Evolutionary conservation across 768 basidiomycete species (phyloP), one percentile per base, ranked within the genome.

Genomic region (Botryobasidium botryosum): DNA sequence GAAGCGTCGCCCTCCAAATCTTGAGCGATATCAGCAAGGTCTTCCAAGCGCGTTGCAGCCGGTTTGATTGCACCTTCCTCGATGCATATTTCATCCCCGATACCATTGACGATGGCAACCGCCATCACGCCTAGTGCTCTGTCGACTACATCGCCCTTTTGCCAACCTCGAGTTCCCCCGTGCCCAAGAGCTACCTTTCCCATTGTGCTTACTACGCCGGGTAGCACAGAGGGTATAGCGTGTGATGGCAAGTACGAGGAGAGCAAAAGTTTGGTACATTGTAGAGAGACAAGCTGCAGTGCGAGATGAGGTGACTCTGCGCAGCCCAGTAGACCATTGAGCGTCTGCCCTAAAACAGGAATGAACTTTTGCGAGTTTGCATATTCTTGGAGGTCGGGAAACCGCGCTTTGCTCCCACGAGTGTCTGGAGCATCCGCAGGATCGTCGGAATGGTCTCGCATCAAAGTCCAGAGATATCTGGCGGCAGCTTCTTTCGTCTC

Each of bases 401-500:
- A 59, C 44, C 51, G 42, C 7, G 35, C 61, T n/a, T 23, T 46
- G 43, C 33, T 23, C 8, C 10, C 32, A 23, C 1, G 5, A 3
- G 17, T 6, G 39, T 10, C 18, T 40, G 32, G 32, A 10, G 31
- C 40, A n/a, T 42, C 41, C 2, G 50, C 62, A 7, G 57, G 52
- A 10, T 55, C 57, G 46, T 75, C 68, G 44, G 70, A 62, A n/a
- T n/a, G n/a, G n/a, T n/a, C n/a, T 39, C 67, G 74, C 28, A 91
- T 58, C 2, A 96, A 65, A 2, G 72, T 62, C 40, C 68, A 58
- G 6, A 94, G 62, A 51, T 86, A 82, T 21, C 58, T 61, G 13
- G 73, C 70, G 3, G 85, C 83, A 15, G 85, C 81, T 31, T 74
- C 65, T 56, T 78, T 79, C 7, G 83, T 78, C 58, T 94, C 88